Evolutionary conservation across 2,329 filamentous ascomycete species (phyloP), one percentile per base, ranked within the genome.

Genomic region (Stylonectria norvegica): DNA sequence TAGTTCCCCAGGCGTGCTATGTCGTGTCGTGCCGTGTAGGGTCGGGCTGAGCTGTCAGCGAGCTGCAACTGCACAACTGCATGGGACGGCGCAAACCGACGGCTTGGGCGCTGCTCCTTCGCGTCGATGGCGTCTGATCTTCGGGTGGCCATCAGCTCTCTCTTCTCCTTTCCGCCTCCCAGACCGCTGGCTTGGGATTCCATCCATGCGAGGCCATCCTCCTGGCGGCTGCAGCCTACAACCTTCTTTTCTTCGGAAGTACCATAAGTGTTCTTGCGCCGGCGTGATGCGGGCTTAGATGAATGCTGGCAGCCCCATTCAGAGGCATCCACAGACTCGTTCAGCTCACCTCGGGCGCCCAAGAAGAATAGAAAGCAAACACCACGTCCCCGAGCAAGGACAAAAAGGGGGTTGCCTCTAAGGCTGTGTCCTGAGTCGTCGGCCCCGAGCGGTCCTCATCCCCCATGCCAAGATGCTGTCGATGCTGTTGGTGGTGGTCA

Each of bases 121-220:
- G 8, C 8, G 22, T 12, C 22, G 12, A 25, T 25, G 7, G 8
- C 22, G 12, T 19, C 7, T 14, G 10, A 14, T 7, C 15, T n/a
- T 17, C 30, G 30, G 30, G 30, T 32, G 30, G 30, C 16, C 30
- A 14, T 32, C 30, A n/a, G 30, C 28, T 30, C 22, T 30, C n/a
- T n/a, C n/a, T n/a, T n/a, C n/a, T n/a, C n/a, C n/a, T n/a, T n/a
- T n/a, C 15, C 28, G 9, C 7, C 8, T 32, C 30, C 30, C 30
- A 32, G 15, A 17, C 30, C 30, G 15, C 7, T 32, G 30, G 30
- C 7, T 32, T 32, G 30, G 30, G 30, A 32, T 18, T n/a, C n/a
- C n/a, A n/a, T n/a, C n/a, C n/a, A n/a, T n/a, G 15, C 7, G 27
- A 14, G 17, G 30, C 15, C 9, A 17, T 32, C 8, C 6, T 14